These are phyloP conservation scores for Uncinocarpus reesii DNA, from an alignment of 2,329 filamentous ascomycete species.

Conservation along the genomic window DNA sequence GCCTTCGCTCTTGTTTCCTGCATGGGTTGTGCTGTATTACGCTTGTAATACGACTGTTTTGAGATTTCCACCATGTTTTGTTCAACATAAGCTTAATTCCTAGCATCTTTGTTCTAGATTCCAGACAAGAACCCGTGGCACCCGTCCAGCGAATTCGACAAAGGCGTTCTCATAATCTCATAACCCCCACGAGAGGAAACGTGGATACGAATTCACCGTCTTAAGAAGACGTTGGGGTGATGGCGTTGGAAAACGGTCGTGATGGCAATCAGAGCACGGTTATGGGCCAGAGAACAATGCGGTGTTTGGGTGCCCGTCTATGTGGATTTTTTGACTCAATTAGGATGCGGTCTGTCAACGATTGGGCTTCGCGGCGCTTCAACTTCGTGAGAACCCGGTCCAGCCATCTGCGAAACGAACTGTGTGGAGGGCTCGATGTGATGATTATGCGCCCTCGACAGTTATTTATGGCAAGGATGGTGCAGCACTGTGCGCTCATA, in stretches of 20 bases:
- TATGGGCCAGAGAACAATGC: too few relatives aligned
- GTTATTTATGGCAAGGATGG: too few relatives aligned
- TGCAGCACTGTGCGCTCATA: too few relatives aligned
- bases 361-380: neutral
- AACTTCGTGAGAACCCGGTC: slow-evolving; percentile 2
- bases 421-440: neutral
- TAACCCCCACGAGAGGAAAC: too few relatives aligned
- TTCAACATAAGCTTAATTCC: neutral
- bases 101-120: neutral
- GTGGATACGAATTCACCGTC: too few relatives aligned
- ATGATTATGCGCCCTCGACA: too few relatives aligned
- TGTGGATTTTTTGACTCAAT: slow-evolving; percentile 28
- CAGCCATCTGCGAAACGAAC: neutral
- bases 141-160: neutral
- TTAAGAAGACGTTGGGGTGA: neutral
- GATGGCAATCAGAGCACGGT: neutral
- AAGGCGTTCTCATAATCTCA: neutral
- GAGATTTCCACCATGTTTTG: neutral
- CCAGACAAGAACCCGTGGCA: neutral
- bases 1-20: neutral
- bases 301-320: neutral
- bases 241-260: neutral
- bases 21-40: slow-evolving; percentile 3
- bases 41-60: slow-evolving; percentile 6
- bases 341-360: slow-evolving; percentile 17